phyloP scores from a whole-genome alignment of 2,329 filamentous ascomycete species.

The Ceratocystis destructans region DNA sequence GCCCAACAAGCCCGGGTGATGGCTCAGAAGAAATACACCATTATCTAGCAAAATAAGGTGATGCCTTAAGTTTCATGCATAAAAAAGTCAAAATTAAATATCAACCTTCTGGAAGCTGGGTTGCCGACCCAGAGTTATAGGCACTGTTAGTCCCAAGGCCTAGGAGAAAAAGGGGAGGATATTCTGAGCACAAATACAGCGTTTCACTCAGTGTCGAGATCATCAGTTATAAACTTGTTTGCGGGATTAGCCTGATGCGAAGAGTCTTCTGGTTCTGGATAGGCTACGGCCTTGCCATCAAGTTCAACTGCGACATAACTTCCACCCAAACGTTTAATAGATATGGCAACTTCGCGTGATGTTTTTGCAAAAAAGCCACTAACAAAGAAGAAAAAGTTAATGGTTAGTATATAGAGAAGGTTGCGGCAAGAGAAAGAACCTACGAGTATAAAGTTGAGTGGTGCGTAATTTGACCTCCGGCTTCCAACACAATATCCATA shows the following conservation, averaged over 20 bases:
- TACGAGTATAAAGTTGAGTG: slow-evolving; percentile 57
- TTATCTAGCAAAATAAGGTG: no score
- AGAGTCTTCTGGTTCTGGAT: slow-evolving; percentile 21
- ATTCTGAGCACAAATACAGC: no score
- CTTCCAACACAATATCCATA: slow-evolving; percentile 54
- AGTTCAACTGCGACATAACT: slow-evolving; percentile 51
- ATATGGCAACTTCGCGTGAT: slow-evolving; percentile 53
- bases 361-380: slow-evolving; percentile 70
- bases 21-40: no score
- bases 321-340: slow-evolving; percentile 48
- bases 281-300: slow-evolving; percentile 32
- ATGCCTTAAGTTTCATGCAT: no score
- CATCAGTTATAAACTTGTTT: no score
- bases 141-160: no score
- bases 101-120: not conserved
- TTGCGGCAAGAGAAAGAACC: slow-evolving; percentile 23
- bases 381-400: slow-evolving; percentile 22
- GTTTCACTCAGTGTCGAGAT: no score
- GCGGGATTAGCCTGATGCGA: not conserved
- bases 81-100: no score
- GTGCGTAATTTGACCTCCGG: slow-evolving; percentile 67
- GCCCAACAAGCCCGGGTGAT: no score
- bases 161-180: no score
- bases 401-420: not conserved
- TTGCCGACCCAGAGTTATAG: not conserved